phyloP scores from a whole-genome alignment of 202 grass and related monocot genomes.

The Setaria viridis region DNA sequence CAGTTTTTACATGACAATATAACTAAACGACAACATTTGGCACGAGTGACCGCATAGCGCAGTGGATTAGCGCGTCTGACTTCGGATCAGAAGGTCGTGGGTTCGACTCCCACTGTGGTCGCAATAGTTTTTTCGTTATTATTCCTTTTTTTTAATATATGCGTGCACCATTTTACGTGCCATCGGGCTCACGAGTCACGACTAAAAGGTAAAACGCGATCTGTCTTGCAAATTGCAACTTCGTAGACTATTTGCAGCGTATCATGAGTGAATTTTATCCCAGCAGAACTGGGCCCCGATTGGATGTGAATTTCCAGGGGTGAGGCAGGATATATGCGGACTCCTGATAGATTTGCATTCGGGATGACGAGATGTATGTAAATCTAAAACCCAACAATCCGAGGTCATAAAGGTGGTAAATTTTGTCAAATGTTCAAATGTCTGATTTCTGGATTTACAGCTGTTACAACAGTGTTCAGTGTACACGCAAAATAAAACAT shows the following conservation, averaged over 20 bases:
- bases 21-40: rapidly evolving
- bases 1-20: no score
- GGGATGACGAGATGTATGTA: neutral
- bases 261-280: neutral
- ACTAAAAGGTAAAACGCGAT: no score
- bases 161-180: no score
- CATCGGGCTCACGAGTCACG: no score
- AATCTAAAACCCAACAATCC: neutral
- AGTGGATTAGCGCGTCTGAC: slow-evolving; percentile 99
- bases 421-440: neutral
- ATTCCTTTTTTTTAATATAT: neutral
- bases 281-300: neutral
- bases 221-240: no score
- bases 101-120: slow-evolving; percentile 99
- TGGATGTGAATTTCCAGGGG: neutral
- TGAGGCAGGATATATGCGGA: neutral
- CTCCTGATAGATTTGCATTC: neutral
- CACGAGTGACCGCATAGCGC: slow-evolving; percentile 75
- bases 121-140: neutral
- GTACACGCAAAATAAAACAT: slow-evolving; percentile 38
- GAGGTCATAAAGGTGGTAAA: neutral
- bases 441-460: neutral
- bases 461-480: slow-evolving; percentile 34
- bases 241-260: no score
- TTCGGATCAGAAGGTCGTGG: slow-evolving; percentile 99